These are phyloP conservation scores for Neospora caninum DNA, from an alignment of 169 alveolate genomes.

Conservation along the genomic window DNA sequence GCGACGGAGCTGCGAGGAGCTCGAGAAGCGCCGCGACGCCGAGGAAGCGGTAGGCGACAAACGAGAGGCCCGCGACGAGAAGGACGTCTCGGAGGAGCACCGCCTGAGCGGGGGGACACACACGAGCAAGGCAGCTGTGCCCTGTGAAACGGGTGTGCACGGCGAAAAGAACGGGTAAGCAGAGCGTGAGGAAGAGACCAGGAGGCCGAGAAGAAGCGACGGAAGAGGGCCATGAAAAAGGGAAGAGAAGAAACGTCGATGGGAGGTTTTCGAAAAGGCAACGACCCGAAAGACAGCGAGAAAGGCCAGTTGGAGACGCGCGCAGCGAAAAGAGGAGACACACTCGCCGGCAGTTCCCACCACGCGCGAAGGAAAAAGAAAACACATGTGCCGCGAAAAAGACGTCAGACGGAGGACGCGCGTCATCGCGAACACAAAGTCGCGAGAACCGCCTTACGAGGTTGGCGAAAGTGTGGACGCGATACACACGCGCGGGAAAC, in stretches of 20 bases:
- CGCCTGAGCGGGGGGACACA: not conserved
- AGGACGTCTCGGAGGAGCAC: not conserved
- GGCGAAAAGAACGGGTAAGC: not conserved
- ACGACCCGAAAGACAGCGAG: not conserved
- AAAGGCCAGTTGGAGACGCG: too few species aligned
- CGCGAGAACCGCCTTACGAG: not conserved
- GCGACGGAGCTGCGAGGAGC: not conserved
- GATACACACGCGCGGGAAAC: not conserved
- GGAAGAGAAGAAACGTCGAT: not conserved
- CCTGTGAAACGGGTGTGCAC: not conserved
- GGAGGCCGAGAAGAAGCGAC: not conserved
- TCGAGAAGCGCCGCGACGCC: not conserved
- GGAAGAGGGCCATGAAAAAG: not conserved
- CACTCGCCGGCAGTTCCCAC: too few species aligned
- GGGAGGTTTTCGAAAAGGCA: not conserved
- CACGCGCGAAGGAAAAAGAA: too few species aligned
- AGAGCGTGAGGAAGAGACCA: not conserved
- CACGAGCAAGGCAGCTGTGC: not conserved
- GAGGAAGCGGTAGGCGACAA: not conserved
- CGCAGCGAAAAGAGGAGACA: too few species aligned
- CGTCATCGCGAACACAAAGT: too few species aligned
- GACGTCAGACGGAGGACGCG: too few species aligned
- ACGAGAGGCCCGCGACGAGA: not conserved
- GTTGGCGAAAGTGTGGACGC: not conserved
- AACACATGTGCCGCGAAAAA: too few species aligned